phyloP scores from a whole-genome alignment of 2,329 filamentous ascomycete genomes.

The Fusarium beomiforme region DNA sequence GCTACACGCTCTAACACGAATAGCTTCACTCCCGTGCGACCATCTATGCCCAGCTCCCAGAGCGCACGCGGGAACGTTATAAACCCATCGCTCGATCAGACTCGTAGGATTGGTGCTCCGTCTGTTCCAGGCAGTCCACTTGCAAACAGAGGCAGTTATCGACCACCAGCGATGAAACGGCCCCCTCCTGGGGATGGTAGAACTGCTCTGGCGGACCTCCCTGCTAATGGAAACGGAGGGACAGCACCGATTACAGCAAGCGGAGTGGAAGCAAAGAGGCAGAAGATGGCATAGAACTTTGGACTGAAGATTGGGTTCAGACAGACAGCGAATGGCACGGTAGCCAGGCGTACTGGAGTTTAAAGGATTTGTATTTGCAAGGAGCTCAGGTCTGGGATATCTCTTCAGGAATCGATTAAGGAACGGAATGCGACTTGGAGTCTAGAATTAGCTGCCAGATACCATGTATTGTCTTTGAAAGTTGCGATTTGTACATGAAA shows the following conservation, averaged over 20 bases:
- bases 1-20: constrained; percentile 36
- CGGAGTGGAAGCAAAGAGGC: constrained; percentile 61
- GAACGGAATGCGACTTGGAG: constrained; percentile 3
- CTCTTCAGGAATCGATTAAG: constrained; percentile 14
- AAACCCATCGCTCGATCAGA: constrained; percentile 64
- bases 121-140: constrained; percentile 64
- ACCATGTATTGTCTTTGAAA: constrained; percentile 1
- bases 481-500: background rate
- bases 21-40: constrained; percentile 47
- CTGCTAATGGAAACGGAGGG: constrained; percentile 54
- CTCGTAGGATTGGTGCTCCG: constrained; percentile 69
- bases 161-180: constrained; percentile 68
- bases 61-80: constrained; percentile 53
- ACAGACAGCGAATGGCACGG: constrained; percentile 6
- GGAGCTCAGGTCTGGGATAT: constrained; percentile 37
- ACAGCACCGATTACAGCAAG: constrained; percentile 34
- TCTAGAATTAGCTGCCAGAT: constrained; percentile 2
- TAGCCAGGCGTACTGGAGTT: constrained; percentile 31
- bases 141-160: constrained; percentile 67
- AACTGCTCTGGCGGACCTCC: constrained; percentile 61
- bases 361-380: constrained; percentile 15
- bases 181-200: constrained; percentile 53
- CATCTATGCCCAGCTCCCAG: constrained; percentile 41
- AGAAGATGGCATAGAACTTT: constrained; percentile 53
- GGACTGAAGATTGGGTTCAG: background rate